A percentile compares a stretch with the other conserved stretches of the same genome.
Evolutionary conservation across 1,284 basidiomycete species (phyloP).

Genomic region (Erythrobasidium hasegawianum): DNA sequence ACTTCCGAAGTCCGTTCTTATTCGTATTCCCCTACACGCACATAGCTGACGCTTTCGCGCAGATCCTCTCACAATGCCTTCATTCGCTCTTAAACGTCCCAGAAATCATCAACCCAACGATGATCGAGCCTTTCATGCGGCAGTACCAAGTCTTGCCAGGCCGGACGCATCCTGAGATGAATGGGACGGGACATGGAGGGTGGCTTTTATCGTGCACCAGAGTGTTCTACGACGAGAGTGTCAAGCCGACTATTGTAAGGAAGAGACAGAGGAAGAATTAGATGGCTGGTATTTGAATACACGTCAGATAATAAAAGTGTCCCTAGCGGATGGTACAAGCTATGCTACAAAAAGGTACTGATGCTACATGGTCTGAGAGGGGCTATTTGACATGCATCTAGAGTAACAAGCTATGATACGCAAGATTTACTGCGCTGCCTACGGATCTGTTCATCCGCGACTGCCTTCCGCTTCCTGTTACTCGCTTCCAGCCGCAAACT

Average conservation of each 20-base stretch:
- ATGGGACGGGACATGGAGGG: conserved; percentile 79
- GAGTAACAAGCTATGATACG: too few species aligned
- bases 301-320: too few species aligned
- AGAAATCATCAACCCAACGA: conserved; percentile 61
- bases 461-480: too few species aligned
- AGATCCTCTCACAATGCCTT: conserved; percentile 24
- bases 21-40: background rate
- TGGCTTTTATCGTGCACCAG: conserved; percentile 79
- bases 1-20: conserved; percentile 61
- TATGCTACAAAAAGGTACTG: too few species aligned
- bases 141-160: conserved; percentile 93
- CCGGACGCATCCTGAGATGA: conserved; percentile 94
- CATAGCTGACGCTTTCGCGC: too few species aligned
- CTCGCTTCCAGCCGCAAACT: background rate
- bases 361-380: too few species aligned
- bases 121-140: conserved; percentile 85
- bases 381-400: too few species aligned
- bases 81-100: conserved; percentile 66
- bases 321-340: too few species aligned
- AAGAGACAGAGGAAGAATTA: conserved; percentile 6
- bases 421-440: too few species aligned
- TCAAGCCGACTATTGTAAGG: background rate
- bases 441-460: too few species aligned
- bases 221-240: conserved; percentile 52
- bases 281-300: too few species aligned